phyloP scores from a whole-genome alignment of 352 stramenopile species.

The Phytopythium chamaehyphon region DNA sequence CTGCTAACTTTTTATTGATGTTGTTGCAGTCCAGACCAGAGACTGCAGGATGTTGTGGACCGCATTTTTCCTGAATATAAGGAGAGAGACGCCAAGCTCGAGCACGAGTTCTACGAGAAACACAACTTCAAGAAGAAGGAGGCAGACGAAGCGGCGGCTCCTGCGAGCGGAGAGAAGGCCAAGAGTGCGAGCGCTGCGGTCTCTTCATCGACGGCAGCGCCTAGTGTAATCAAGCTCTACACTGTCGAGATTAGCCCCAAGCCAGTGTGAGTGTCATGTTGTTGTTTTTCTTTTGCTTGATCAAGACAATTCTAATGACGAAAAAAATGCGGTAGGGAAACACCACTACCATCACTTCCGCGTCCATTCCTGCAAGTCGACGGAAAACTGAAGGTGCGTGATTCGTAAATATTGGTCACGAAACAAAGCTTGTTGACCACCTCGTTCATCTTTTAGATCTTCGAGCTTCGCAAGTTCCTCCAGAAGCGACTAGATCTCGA shows the following conservation, averaged over 20 bases:
- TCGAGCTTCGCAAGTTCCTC: slow-evolving; percentile 51
- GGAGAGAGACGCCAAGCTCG: slow-evolving; percentile 35
- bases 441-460: slow-evolving; percentile 29
- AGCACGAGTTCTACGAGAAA: slow-evolving; percentile 58
- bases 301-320: too few species aligned
- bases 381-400: slow-evolving; percentile 50
- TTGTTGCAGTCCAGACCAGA: slow-evolving; percentile 51
- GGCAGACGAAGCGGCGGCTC: neutral
- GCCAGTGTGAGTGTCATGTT: slow-evolving; percentile 24
- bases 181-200: neutral
- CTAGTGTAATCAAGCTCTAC: slow-evolving; percentile 12
- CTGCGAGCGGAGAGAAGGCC: neutral
- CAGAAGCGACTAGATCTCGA: slow-evolving; percentile 25
- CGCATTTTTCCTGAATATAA: slow-evolving; percentile 69
- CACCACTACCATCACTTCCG: slow-evolving; percentile 25
- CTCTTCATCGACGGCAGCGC: slow-evolving; percentile 5
- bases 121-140: slow-evolving; percentile 53
- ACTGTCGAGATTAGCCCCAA: slow-evolving; percentile 43
- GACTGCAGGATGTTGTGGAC: slow-evolving; percentile 71
- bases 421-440: too few species aligned
- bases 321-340: too few species aligned
- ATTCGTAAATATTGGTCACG: too few species aligned
- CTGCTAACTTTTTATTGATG: neutral
- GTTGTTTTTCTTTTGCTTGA: too few species aligned
- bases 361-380: slow-evolving; percentile 62